These are phyloP conservation scores for Skeletonema marinoi DNA, from an alignment of 108 stramenopile genomes.

Conservation along the genomic window DNA sequence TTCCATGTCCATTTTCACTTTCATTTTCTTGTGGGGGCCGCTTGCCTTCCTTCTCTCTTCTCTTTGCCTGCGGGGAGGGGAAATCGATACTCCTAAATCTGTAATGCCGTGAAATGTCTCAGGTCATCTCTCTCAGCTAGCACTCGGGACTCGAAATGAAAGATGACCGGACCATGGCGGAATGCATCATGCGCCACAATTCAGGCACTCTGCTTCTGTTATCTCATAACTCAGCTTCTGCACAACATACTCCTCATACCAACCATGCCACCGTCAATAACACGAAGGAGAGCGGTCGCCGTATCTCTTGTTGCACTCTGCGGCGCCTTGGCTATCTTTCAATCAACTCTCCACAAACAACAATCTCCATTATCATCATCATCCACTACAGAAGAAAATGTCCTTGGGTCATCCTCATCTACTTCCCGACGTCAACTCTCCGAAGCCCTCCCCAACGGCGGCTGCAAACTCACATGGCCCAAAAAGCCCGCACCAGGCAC, in stretches of 20 bases:
- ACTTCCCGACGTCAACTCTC: slow-evolving; percentile 30
- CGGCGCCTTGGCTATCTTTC: not conserved
- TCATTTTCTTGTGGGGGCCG: too few relatives aligned
- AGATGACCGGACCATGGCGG: not conserved
- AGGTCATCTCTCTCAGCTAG: too few relatives aligned
- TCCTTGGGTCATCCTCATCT: not conserved
- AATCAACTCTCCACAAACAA: not conserved
- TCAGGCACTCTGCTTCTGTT: too few relatives aligned
- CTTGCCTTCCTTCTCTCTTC: too few relatives aligned
- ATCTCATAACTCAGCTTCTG: too few relatives aligned
- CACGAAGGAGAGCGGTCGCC: not conserved
- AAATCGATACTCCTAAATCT: not conserved
- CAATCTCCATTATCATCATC: not conserved
- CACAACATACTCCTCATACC: not conserved
- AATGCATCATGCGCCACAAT: too few relatives aligned
- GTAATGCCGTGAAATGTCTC: not conserved
- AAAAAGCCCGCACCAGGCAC: slow-evolving; percentile 28
- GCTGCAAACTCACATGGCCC: slow-evolving; percentile 51
- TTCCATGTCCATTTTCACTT: too few relatives aligned
- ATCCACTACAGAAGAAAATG: not conserved
- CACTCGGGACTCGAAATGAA: not conserved
- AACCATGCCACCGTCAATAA: not conserved
- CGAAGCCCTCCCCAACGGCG: slow-evolving; percentile 43
- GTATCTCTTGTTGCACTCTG: not conserved
- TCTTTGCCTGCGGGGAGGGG: not conserved